Percentiles rank a stretch among this genome's conserved stretches.
These are phyloP conservation scores for Sporopachydermia quercuum DNA, from an alignment of 805 yeast species.

Conservation along the genomic window DNA sequence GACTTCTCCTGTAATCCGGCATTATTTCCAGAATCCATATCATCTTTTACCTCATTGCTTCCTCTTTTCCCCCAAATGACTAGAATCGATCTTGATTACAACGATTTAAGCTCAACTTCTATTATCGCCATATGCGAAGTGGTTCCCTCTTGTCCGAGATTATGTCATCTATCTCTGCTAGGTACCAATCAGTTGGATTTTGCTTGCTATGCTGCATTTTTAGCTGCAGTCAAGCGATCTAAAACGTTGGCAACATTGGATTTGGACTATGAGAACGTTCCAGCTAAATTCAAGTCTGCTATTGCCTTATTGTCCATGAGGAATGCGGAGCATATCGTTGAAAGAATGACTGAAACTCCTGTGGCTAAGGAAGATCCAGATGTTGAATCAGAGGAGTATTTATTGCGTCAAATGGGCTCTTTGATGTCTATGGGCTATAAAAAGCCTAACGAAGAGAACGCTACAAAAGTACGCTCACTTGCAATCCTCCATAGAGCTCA, in stretches of 20 bases:
- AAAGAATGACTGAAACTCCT: background rate
- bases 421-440: background rate
- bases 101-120: constrained; percentile 40
- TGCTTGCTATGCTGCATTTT: constrained; percentile 47
- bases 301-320: constrained; percentile 71
- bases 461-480: background rate
- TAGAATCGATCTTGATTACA: constrained; percentile 59
- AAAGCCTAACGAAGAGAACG: background rate
- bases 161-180: constrained; percentile 53
- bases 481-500: no score
- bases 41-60: constrained; percentile 42
- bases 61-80: constrained; percentile 53
- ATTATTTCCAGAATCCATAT: constrained; percentile 48
- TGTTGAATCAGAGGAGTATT: background rate
- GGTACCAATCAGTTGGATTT: constrained; percentile 46
- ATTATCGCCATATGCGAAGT: constrained; percentile 49
- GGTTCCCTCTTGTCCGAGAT: constrained; percentile 47
- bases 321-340: constrained; percentile 44
- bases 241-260: constrained; percentile 50
- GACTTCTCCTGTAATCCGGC: constrained; percentile 61
- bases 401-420: background rate
- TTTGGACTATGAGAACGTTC: constrained; percentile 45
- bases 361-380: background rate
- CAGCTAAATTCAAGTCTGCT: constrained; percentile 48
- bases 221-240: constrained; percentile 52